Base-by-base conservation (phyloP, 2,329 filamentous ascomycete genomes). In the Fusarium cyanostomum region DNA sequence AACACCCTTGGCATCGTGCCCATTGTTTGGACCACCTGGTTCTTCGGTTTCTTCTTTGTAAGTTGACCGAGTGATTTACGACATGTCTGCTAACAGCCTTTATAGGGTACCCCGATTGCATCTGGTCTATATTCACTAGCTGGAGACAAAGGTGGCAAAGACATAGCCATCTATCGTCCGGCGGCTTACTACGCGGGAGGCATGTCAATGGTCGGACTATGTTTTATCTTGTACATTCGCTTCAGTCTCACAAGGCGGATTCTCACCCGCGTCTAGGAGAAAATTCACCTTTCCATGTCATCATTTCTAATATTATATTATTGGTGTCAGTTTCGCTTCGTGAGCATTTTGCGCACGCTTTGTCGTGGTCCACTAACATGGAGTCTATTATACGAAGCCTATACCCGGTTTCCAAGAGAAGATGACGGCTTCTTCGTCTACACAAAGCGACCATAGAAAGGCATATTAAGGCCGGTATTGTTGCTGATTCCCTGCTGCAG, bases 31-130 rank as follows among this genome's bases (percentile, higher is more conserved):
- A 74, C 71, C 3, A 69, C 69, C 0, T 73, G 72, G 72, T 72
- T 72, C 11, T 71, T 59, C 18, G 72, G 72, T 0, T 73, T 72
- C 52, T 73, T 74, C 30, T 71, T 74, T 3, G 72, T 73, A 35
- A 34, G 64, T 57, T 39, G n/a, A 1, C 3, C 44, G 16, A 48
- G 34, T 8, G 7, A 24, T 10, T 1, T 7, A 8, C 2, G 0
- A 8, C 1, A 7, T 28, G 4, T 0, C 7, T 1, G 10, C 13
- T 15, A 8, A 24, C 2, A n/a, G n/a, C n/a, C n/a, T 8, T 13
- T 7, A 2, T 4, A 69, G 66, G 66, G 66, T 2, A 69, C 66
- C 3, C 66, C 66, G 2, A 69, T 69, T 16, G 66, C 66, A 3
- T 69, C 66, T 1, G 64, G 66, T 2, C 62, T 69, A 5, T 69